Conservation (phyloP, 306 rosid genomes). For the Sesbania bispinosa region DNA sequence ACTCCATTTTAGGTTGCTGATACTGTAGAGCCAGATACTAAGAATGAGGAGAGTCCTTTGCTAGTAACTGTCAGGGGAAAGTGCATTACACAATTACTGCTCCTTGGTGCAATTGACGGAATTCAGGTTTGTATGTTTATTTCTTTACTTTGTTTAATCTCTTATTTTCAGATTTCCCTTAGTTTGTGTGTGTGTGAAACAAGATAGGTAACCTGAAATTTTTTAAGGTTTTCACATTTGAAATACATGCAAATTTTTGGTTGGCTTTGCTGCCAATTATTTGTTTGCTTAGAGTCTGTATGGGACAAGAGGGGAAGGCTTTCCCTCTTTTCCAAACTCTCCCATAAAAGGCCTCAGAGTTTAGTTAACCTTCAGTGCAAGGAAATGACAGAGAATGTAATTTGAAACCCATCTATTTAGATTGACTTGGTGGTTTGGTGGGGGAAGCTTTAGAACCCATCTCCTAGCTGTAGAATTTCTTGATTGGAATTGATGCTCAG, state of each 20-base stretch:
- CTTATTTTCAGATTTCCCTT: background rate
- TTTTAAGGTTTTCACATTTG: background rate
- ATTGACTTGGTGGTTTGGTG: background rate
- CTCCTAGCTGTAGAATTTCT: background rate
- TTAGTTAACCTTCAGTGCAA: background rate
- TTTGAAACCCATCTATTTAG: constrained; percentile 16
- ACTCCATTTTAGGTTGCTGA: constrained; percentile 61
- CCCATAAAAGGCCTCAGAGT: background rate
- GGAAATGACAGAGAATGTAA: constrained; percentile 6
- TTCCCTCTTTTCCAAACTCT: background rate
- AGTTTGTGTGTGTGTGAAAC: background rate
- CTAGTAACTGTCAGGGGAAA: constrained; percentile 80
- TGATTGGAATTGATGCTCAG: constrained; percentile 1
- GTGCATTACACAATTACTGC: constrained; percentile 90
- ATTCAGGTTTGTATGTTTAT: constrained; percentile 71
- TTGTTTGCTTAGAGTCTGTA: background rate
- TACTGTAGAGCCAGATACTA: constrained; percentile 56
- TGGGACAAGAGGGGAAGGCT: background rate
- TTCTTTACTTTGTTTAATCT: constrained; percentile 9
- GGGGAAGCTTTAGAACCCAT: background rate
- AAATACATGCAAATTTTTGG: background rate
- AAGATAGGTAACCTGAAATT: background rate
- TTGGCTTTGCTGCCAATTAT: constrained; percentile 24
- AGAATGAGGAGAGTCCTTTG: constrained; percentile 74
- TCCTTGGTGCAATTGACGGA: constrained; percentile 83